Base-by-base conservation (phyloP, 192 early-diverging fungal genomes). In the Coemansia sp. region DNA sequence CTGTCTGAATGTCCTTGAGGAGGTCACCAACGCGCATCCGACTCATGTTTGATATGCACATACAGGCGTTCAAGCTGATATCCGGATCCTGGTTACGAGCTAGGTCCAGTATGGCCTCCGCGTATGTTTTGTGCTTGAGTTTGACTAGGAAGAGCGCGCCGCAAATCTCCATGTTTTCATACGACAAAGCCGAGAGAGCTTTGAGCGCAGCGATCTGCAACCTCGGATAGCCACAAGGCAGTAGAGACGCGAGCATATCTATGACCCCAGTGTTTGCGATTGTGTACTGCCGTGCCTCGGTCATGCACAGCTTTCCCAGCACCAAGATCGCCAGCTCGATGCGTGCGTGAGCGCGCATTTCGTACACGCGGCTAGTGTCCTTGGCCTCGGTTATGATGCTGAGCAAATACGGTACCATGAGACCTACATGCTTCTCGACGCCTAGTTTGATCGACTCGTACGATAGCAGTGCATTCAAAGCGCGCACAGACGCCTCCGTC, bases 141-240 rank as follows among this genome's bases (percentile, higher is more conserved):
- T 23, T 8, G 14, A 68, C 70, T 9, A 62, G 46, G 3, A 62
- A 61, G 38, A 77, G 63, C n/a, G 80, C 80, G 5, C 60, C 27
- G 46, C 68, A 73, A 1, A 77, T 77, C 63, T 82, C 80, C 58
- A 53, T 67, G 44, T 82, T 82, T 66, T 82, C 80, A 32, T 82
- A 82, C 12, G 80, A 73, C 42, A 82, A 41, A 14, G 80, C 80
- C 12, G 75, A 66, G 50, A 82, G 63, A 4, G 80, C 69, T 60
- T 62, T 72, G 39, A 82, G 59, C 34, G 75, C 66, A 5, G 80
- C 71, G 9, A 73, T 45, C 63, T 82, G 80, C 55, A 82, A 65
- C 55, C 74, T 65, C 39, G 68, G 64, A 31, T 76, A 69, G 27
- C 63, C 69, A 25, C 65, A 63, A 38, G 21, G 38, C 55, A 82